Conservation (phyloP, 2,329 filamentous ascomycete genomes). For the Aspergillus tamarii region DNA sequence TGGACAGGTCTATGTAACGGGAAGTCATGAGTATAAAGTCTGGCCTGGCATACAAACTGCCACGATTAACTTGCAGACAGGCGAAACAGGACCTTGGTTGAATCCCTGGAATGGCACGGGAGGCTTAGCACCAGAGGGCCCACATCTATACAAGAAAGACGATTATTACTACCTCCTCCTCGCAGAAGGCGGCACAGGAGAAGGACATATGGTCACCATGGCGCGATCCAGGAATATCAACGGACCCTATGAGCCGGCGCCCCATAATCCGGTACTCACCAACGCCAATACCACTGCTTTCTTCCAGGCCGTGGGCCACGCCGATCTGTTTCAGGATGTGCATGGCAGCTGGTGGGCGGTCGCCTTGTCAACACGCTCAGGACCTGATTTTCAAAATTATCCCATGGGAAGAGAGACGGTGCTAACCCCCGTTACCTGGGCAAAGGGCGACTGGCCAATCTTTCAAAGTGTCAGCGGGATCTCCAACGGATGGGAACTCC, state of each 20-base stretch:
- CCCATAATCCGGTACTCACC: conserved; percentile 47
- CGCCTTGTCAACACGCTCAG: conserved; percentile 48
- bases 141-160: conserved; percentile 35
- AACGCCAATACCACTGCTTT: conserved; percentile 44
- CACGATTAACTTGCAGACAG: conserved; percentile 34
- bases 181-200: conserved; percentile 33
- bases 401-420: conserved; percentile 61
- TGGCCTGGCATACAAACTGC: conserved; percentile 9
- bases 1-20: conserved; percentile 18
- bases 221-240: conserved; percentile 31
- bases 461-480: conserved; percentile 19
- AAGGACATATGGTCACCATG: conserved; percentile 31
- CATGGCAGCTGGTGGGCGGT: conserved; percentile 58
- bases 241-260: conserved; percentile 47
- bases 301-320: conserved; percentile 59
- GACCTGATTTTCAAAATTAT: conserved; percentile 43
- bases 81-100: conserved; percentile 8
- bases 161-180: conserved; percentile 36
- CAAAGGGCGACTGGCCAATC: conserved; percentile 51
- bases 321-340: conserved; percentile 59
- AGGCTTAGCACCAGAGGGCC: conserved; percentile 38
- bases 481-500: conserved; percentile 10
- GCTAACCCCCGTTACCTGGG: conserved; percentile 54
- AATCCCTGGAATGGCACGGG: conserved; percentile 54
- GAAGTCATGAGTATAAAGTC: conserved; percentile 12